Conservation (phyloP, 345 rosid genomes). For the Dovyalis caffra region DNA sequence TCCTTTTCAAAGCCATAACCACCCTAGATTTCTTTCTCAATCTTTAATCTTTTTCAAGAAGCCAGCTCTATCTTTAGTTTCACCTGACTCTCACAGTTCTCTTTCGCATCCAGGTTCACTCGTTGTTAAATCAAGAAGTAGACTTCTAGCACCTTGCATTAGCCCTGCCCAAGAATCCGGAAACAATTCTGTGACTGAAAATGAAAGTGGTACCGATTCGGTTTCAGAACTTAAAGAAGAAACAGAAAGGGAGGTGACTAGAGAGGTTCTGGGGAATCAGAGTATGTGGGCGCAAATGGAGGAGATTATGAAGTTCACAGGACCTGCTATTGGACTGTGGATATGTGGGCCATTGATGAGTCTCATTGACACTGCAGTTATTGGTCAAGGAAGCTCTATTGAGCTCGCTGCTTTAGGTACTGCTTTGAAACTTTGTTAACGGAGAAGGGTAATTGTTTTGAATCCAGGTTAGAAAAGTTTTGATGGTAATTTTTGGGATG, state of each 20-base stretch:
- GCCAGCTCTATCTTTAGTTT: slow-evolving; percentile 1
- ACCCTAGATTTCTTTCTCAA: slow-evolving; percentile 25
- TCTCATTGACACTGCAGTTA: slow-evolving; percentile 85
- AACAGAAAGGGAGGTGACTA: slow-evolving; percentile 15
- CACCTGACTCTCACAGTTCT: background rate
- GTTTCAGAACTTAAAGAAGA: background rate
- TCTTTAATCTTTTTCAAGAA: slow-evolving; percentile 24
- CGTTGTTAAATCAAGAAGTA: background rate
- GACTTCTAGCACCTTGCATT: slow-evolving; percentile 30
- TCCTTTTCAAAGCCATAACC: slow-evolving; percentile 16
- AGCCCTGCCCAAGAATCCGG: slow-evolving; percentile 33
- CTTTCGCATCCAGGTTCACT: slow-evolving; percentile 10
- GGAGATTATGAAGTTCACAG: slow-evolving; percentile 79
- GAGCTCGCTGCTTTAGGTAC: slow-evolving; percentile 95
- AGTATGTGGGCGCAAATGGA: slow-evolving; percentile 73
- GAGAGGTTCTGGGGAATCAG: slow-evolving; percentile 52
- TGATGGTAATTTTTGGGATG: slow-evolving; percentile 11
- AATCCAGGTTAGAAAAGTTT: background rate
- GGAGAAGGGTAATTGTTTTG: background rate
- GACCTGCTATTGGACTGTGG: slow-evolving; percentile 90
- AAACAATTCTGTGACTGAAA: background rate
- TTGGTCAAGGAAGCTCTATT: slow-evolving; percentile 90
- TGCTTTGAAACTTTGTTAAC: background rate
- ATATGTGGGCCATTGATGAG: slow-evolving; percentile 92
- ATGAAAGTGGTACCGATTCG: slow-evolving; percentile 12